Base-by-base conservation (phyloP, 2,329 filamentous ascomycete genomes). In the Scytalidium lignicola region DNA sequence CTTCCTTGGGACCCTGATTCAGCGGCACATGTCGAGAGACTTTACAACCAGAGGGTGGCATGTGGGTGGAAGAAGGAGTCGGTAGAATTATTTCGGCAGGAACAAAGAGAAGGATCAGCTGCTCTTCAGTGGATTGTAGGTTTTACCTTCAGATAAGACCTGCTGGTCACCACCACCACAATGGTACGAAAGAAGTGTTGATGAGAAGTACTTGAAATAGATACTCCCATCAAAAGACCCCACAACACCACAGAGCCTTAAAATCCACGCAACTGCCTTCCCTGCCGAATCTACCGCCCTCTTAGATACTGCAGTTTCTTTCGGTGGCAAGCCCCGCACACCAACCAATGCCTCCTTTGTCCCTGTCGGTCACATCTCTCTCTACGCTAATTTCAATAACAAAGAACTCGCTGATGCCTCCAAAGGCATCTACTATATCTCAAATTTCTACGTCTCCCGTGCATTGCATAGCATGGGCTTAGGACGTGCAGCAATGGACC, bases 1-100 rank as follows among this genome's bases (percentile, higher is more conserved):
- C 56, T 74, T 17, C 71, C 72, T 3, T 75, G 68, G 67, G 70
- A 75, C 48, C 62, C 68, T 15, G 56, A 54, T 12, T 68, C 63
- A 44, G 62, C 63, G 7, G 56, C 58, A 8, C 72, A 75, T 41
- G 57, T 63, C 39, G 51, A 67, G 49, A 62, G 72, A 18, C 59
- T 75, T 62, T 62, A 65, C 32, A 61, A 68, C 20, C 72, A 75
- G 57, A 66, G 72, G 10, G 52, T 72, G 7, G 67, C 69, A 1
- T 75, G 72, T 50, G 69, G 69, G 8, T 74, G 72, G 72, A 63
- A 67, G 20, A 50, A 54, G 7, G 62, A 71, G 2, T 54, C 64
- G 40, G 65, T 74, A 22, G 48, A 52, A 22, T 28, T 37, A 40
- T 60, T 53, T 55, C 48, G 44, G 7, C 28, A 45, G 20, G n/a